Evolutionary conservation across 352 stramenopile species (phyloP), one percentile per base, ranked within the genome.

Genomic region (Pythium periplocum): DNA sequence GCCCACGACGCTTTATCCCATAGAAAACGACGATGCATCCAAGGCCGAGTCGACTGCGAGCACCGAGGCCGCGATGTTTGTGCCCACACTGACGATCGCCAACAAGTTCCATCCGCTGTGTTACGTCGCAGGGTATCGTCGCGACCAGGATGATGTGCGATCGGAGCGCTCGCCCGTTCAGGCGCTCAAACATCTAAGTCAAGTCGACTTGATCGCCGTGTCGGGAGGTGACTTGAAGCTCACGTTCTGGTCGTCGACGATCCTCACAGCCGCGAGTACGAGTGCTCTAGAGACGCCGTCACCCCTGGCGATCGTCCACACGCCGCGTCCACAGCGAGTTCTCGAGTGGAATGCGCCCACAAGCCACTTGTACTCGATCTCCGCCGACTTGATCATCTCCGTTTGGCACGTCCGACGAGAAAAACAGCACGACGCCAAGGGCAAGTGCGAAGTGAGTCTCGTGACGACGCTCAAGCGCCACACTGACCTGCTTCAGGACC

Each of bases 101-200:
- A 83, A 88, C 66, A 79, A 84, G 43, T 87, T 92, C 31, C 81
- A 92, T 44, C 81, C 81, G 33, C 54, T 90, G 7, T 86, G 71
- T 38, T 92, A 90, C 39, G 67, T 78, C 12, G 56, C 66, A 1
- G 79, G 81, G 4, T 92, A 92, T 48, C 78, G 81, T 5, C 75
- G 74, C 2, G 81, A 92, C 48, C 81, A 92, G 41, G 81, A 92
- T 51, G 77, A 86, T 37, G 66, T 90, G 12, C 73, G 81, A 3
- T 90, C 78, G 5, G 81, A 92, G 61, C 73, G 78, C 6, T 90
- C 78, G 12, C 81, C 81, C 2, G 81, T 92, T 2, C 81, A 92
- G 56, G 78, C 65, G 7, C 49, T 92, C 8, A 88, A 87, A 57
- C 87, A 86, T 53, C 49, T 92, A n/a, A 68, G 56, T 11, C 55